Base-by-base conservation (phyloP, 2,329 filamentous ascomycete genomes). In the Colletotrichum viniferum region DNA sequence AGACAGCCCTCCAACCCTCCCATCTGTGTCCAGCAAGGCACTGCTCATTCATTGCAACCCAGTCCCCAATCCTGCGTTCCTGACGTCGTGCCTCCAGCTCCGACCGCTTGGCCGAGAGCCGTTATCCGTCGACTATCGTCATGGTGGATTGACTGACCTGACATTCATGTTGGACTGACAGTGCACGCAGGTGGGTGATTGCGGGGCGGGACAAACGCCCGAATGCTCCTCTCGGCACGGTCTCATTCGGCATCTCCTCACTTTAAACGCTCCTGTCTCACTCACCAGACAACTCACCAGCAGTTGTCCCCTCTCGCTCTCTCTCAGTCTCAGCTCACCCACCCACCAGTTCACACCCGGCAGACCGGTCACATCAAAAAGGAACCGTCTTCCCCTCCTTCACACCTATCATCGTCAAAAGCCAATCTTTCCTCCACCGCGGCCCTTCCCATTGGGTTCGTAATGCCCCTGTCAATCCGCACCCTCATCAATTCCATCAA, bases 61-160 rank as follows among this genome's bases (percentile, higher is more conserved):
- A 56, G 38, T 56, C 55, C 28, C 28, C 73, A 28, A 67, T 28
- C 32, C 73, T 32, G 30, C 24, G 73, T 75, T 75, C 56, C 69
- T 75, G 69, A 68, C 73, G 73, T 63, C 73, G 69, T 63, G 38
- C 43, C 30, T 68, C 32, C 62, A 36, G 43, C 32, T 36, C 69
- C 63, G 73, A 32, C 69, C 43, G 30, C 73, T 75, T 73, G 69
- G 73, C 73, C 48, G 16, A 30, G 24, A 64, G 63, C 73, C 73
- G 62, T 68, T 56, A 64, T 21, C 73, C 69, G 73, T 34, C 60
- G 21, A 62, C 32, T 16, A 8, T 70, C 56, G 69, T 64, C 73
- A 73, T 62, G 55, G 68, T 55, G 43, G 62, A 52, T 68, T 36
- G 56, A 34, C 56, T 69, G 56, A 52, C 56, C 61, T 61, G 52